Evolutionary conservation across 2,329 filamentous ascomycete species (phyloP).

Genomic region (Massarina eburnea): DNA sequence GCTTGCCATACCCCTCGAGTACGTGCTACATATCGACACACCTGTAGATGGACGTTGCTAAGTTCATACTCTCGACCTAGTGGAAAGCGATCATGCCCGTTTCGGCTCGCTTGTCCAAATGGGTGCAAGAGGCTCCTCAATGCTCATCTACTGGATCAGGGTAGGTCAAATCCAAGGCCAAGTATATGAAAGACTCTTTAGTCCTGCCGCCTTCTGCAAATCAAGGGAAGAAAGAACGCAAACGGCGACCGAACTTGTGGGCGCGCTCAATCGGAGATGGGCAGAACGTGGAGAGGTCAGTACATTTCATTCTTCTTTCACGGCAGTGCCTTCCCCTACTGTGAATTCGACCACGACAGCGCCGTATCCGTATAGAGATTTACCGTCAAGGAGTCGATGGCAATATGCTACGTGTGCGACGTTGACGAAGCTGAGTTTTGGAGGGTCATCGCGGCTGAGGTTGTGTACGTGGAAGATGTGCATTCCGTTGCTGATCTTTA

Average conservation of each 20-base stretch:
- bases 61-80: too few relatives aligned
- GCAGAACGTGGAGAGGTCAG: constrained; percentile 29
- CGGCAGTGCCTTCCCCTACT: neutral
- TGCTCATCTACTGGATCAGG: constrained; percentile 39
- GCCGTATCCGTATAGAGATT: neutral
- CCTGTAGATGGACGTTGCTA: too few relatives aligned
- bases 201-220: constrained; percentile 35
- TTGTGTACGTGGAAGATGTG: neutral
- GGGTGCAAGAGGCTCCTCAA: constrained; percentile 15
- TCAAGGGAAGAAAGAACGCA: constrained; percentile 27
- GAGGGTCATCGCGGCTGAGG: neutral
- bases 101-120: constrained; percentile 14
- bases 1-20: constrained; percentile 20
- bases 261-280: constrained; percentile 31
- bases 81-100: constrained; percentile 8
- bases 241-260: constrained; percentile 29
- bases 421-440: neutral
- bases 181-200: constrained; percentile 42
- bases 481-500: constrained; percentile 5
- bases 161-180: constrained; percentile 37
- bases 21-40: too few relatives aligned
- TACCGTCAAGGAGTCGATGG: neutral
- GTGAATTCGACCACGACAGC: neutral
- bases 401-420: neutral
- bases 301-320: constrained; percentile 6